Percentiles rank a stretch among this genome's conserved stretches.
Conservation (phyloP, 1,139 yeast species). For the Scheffersomyces titani region DNA sequence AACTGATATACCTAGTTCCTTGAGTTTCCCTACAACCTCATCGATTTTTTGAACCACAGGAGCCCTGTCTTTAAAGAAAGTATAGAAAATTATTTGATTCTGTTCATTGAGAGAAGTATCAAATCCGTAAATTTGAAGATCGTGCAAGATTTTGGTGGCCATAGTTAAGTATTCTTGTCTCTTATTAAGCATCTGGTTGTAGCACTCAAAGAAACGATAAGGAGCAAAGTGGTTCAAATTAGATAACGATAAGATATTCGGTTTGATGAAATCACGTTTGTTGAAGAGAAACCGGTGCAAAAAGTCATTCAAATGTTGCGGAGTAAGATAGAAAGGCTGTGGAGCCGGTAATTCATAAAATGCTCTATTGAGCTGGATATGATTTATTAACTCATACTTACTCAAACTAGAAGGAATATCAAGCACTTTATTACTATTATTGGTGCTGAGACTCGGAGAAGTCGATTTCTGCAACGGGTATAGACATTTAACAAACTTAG, state of each 20-base stretch:
- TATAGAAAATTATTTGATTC: conserved; percentile 26
- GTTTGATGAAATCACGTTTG: conserved; percentile 21
- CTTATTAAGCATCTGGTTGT: conserved; percentile 18
- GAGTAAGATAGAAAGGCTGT: conserved; percentile 31
- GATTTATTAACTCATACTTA: conserved; percentile 24
- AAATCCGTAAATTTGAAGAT: conserved; percentile 23
- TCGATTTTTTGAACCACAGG: conserved; percentile 17
- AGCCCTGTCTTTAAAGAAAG: conserved; percentile 32
- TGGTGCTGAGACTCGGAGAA: conserved; percentile 3
- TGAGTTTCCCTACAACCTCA: conserved; percentile 1
- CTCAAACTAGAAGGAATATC: conserved; percentile 2
- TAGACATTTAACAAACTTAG: conserved; percentile 30
- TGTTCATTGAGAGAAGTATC: conserved; percentile 35
- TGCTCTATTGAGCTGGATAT: conserved; percentile 27
- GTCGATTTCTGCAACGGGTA: conserved; percentile 27
- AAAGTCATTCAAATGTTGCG: conserved; percentile 40
- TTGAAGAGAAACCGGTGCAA: conserved; percentile 25
- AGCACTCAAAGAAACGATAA: conserved; percentile 5
- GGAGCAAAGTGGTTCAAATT: conserved; percentile 5
- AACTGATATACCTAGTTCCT: not conserved
- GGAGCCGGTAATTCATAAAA: conserved; percentile 39
- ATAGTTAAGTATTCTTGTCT: conserved; percentile 21
- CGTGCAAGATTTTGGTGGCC: conserved; percentile 27
- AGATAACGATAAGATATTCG: conserved; percentile 19
- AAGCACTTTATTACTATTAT: conserved; percentile 4